Percentiles rank a stretch among this genome's conserved stretches.
Conservation (phyloP, 2,329 filamentous ascomycete species). For the Nectriaceae sp. region DNA sequence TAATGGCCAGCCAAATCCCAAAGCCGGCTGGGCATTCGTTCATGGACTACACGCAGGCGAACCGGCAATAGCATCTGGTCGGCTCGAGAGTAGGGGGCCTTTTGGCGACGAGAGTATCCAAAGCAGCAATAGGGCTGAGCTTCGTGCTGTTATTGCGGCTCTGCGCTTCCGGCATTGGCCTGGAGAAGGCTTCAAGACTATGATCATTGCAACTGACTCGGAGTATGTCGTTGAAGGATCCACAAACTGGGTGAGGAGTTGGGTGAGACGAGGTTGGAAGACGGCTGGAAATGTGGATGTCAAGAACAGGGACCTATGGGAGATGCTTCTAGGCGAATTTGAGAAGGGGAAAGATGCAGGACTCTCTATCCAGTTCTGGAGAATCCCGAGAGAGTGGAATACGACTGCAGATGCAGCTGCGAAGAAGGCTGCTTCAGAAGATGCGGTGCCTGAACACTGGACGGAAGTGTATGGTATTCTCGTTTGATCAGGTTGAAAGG, state of each 20-base stretch:
- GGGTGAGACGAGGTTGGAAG: slow-evolving; percentile 44
- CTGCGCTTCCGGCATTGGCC: slow-evolving; percentile 23
- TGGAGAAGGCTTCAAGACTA: slow-evolving; percentile 29
- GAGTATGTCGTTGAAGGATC: slow-evolving; percentile 14
- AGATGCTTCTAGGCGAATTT: slow-evolving; percentile 44
- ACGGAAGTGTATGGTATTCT: no score
- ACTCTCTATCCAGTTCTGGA: slow-evolving; percentile 48
- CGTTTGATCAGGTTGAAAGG: no score
- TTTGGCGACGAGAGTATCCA: slow-evolving; percentile 35
- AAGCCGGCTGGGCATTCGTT: slow-evolving; percentile 43
- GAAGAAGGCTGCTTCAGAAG: no score
- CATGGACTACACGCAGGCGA: slow-evolving; percentile 9
- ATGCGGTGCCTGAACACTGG: no score
- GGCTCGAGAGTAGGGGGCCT: slow-evolving; percentile 46
- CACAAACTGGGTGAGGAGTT: slow-evolving; percentile 6
- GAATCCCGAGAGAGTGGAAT: slow-evolving; percentile 47
- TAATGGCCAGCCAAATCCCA: slow-evolving; percentile 39
- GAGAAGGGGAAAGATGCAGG: slow-evolving; percentile 32
- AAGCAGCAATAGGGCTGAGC: slow-evolving; percentile 44
- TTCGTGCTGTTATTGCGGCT: slow-evolving; percentile 10
- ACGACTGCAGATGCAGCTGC: slow-evolving; percentile 41
- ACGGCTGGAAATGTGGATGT: slow-evolving; percentile 36
- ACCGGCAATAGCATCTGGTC: slow-evolving; percentile 18
- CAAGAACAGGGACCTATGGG: slow-evolving; percentile 56
- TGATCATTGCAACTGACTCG: slow-evolving; percentile 41